Evolutionary conservation across 495 filamentous ascomycete genomes (phyloP), one percentile per base, ranked within the genome.

Genomic region (Penicillium samsonianum): DNA sequence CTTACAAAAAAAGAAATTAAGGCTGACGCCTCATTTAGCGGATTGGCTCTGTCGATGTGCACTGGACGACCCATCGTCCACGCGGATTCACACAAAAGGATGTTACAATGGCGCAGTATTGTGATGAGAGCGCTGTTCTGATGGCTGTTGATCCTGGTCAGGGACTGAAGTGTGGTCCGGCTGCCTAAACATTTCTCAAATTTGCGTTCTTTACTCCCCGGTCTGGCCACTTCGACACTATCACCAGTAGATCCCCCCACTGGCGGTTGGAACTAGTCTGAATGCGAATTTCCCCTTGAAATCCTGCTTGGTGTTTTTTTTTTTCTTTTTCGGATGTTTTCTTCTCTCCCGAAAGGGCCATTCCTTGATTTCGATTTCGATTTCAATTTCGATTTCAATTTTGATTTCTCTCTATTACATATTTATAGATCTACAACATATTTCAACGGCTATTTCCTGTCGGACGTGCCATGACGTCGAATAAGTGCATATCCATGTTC

Each of bases 41-140:
- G 55, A 65, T 76, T 58, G 76, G 76, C 9, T 78, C 75, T 5
- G 74, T 80, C 33, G 68, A 75, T 56, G 69, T 80, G 53, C 74
- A 79, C 67, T 91, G 87, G 89, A 91, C 88, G 11, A 91, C 89
- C 17, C 88, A 92, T 71, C 76, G 76, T 43, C 87, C 87, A 9
- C 75, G 78, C 20, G 88, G 89, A n/a, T 76, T 92, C n/a, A 87
- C 86, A 0, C 57, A 72, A 23, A 87, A 86, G 59, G 89, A 92
- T 64, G 68, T 87, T 37, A 67, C 78, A 16, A 79, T 91, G 72
- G 89, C 89, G 1, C 69, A 67, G 40, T 78, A 82, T 56, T 91
- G 89, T 69, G 88, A 91, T 66, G 65, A 79, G 53, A 76, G 84
- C 26, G 76, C 76, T 44, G 70, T 60, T 25, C 43, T 72, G 52